Evolutionary conservation across 352 stramenopile species (phyloP).

Genomic region (Globisporangium nunn): DNA sequence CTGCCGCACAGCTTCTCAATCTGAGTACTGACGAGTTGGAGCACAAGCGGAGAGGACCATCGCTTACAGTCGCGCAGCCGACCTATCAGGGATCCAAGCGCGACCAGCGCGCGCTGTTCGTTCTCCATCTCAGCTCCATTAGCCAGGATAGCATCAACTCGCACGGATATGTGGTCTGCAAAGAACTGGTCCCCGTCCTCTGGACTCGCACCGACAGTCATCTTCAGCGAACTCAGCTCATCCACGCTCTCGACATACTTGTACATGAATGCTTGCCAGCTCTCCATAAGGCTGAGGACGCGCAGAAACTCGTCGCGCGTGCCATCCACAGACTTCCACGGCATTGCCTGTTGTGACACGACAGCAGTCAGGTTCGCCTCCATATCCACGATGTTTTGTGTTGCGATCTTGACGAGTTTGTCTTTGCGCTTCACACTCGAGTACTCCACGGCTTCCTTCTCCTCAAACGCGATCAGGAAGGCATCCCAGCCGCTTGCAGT

Average conservation of each 20-base stretch:
- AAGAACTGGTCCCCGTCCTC: constrained; percentile 35
- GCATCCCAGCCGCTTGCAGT: constrained; percentile 23
- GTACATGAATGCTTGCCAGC: constrained; percentile 35
- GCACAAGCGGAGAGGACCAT: constrained; percentile 24
- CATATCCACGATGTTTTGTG: constrained; percentile 36
- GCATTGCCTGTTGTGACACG: constrained; percentile 18
- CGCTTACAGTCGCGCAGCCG: constrained; percentile 30
- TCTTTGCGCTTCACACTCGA: constrained; percentile 40
- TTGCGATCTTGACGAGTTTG: constrained; percentile 40
- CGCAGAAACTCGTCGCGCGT: constrained; percentile 15
- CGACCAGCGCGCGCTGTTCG: constrained; percentile 15
- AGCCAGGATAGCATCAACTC: constrained; percentile 11
- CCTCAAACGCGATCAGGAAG: constrained; percentile 36
- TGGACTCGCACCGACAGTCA: constrained; percentile 27
- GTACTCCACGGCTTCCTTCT: constrained; percentile 24
- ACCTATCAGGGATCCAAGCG: constrained; percentile 27
- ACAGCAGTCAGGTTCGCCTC: constrained; percentile 16
- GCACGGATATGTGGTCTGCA: constrained; percentile 18
- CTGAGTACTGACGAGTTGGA: constrained; percentile 15
- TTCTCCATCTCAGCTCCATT: constrained; percentile 12
- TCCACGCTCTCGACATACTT: constrained; percentile 34
- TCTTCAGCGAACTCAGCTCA: constrained; percentile 31
- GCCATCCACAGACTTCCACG: constrained; percentile 3
- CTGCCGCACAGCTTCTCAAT: constrained; percentile 17
- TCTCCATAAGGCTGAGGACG: constrained; percentile 30